These are phyloP conservation scores for Backusella morwellensis DNA, from an alignment of 192 early-diverging fungal genomes.

Conservation along the genomic window DNA sequence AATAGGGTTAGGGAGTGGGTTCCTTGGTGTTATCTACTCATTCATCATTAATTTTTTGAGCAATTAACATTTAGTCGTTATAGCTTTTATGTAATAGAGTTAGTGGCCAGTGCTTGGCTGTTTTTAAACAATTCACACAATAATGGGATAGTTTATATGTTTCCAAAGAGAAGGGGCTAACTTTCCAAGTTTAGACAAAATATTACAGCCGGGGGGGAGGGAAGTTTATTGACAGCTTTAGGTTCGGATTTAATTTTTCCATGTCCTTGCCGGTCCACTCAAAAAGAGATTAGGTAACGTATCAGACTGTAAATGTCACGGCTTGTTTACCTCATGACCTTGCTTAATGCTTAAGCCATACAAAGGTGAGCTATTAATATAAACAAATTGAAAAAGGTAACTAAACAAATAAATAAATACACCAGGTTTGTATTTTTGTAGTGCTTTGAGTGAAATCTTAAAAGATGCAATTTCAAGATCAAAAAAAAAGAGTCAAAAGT, in stretches of 20 bases:
- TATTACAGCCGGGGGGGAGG: background rate
- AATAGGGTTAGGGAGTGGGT: background rate
- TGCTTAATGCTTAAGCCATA: background rate
- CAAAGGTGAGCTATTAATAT: background rate
- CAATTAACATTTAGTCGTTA: background rate
- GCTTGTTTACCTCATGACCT: background rate
- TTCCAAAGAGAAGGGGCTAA: background rate
- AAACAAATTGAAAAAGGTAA: background rate
- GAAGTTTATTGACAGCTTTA: background rate
- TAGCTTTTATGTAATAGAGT: background rate
- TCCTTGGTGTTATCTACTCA: background rate
- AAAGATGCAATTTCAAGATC: background rate
- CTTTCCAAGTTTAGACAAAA: background rate
- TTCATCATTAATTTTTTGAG: background rate
- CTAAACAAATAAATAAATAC: background rate
- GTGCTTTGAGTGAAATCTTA: background rate
- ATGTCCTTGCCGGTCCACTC: background rate
- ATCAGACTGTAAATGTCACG: background rate
- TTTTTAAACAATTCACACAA: background rate
- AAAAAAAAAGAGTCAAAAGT: background rate
- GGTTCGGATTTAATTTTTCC: background rate
- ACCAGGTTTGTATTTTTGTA: background rate
- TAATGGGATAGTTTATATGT: background rate
- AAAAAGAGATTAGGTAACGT: background rate
- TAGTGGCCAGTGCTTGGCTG: background rate